Percentiles rank a stretch among this genome's conserved stretches.
These are phyloP conservation scores for Crataegus laevigata DNA, from an alignment of 306 rosid species.

Conservation along the genomic window DNA sequence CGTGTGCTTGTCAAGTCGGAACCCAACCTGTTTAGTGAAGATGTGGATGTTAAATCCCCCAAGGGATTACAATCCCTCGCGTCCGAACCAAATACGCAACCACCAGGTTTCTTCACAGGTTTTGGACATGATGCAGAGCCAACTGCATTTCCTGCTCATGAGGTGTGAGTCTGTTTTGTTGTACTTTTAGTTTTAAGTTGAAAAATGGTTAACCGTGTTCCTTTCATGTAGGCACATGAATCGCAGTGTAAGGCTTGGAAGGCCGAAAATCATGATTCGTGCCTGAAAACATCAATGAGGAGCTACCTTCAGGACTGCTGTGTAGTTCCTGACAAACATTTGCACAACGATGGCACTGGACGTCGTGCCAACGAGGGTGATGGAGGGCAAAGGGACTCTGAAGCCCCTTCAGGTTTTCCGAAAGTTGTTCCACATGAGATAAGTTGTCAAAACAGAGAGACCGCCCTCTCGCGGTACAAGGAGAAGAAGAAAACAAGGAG, in stretches of 20 bases:
- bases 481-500: conserved; percentile 89
- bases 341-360: conserved; percentile 19
- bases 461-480: conserved; percentile 77
- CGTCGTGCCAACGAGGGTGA: conserved; percentile 16
- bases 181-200: not conserved
- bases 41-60: conserved; percentile 10
- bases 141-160: conserved; percentile 25
- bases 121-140: conserved; percentile 33
- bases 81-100: conserved; percentile 27
- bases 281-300: conserved; percentile 19
- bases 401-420: conserved; percentile 23
- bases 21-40: conserved; percentile 22
- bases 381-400: conserved; percentile 24
- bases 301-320: conserved; percentile 30
- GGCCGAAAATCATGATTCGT: conserved; percentile 32
- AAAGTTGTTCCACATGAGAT: conserved; percentile 46
- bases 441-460: conserved; percentile 61
- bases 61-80: conserved; percentile 12
- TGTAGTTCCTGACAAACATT: conserved; percentile 25
- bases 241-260: conserved; percentile 34
- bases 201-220: not conserved
- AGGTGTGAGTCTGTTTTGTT: conserved; percentile 37
- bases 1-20: conserved; percentile 56
- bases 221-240: conserved; percentile 16
- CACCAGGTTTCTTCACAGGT: conserved; percentile 14